Conservation (phyloP, 192 early-diverging fungal species). For the Coemansia sp. region DNA sequence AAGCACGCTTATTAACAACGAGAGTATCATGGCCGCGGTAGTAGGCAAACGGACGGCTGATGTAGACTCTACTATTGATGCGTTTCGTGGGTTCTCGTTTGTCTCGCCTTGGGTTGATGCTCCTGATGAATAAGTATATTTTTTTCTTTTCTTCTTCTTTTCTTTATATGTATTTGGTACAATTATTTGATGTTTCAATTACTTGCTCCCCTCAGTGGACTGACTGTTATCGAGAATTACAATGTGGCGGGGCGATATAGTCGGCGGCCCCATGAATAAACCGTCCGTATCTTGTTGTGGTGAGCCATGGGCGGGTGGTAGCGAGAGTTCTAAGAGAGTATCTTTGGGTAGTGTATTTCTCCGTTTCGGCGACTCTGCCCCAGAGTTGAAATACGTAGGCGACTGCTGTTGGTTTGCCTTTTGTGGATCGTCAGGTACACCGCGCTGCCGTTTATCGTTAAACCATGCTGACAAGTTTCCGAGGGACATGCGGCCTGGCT, state of each 20-base stretch:
- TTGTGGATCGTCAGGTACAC: conserved; percentile 67
- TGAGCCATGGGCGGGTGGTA: not conserved
- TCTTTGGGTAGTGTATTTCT: not conserved
- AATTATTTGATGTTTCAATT: no score
- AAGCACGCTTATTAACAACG: conserved; percentile 4
- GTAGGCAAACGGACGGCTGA: not conserved
- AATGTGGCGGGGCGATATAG: not conserved
- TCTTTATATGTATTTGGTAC: no score
- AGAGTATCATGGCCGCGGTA: conserved; percentile 2
- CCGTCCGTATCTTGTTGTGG: not conserved
- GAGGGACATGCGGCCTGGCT: conserved; percentile 6
- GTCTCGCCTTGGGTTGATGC: conserved; percentile 53
- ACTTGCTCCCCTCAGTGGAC: not conserved
- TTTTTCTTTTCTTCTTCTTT: not conserved
- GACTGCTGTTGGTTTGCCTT: conserved; percentile 57
- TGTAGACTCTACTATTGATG: conserved; percentile 17
- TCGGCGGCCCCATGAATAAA: not conserved
- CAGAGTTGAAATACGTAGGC: not conserved
- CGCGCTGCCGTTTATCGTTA: not conserved
- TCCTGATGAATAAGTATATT: conserved; percentile 27
- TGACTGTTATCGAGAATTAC: not conserved
- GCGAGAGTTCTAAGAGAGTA: not conserved
- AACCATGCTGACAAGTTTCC: not conserved
- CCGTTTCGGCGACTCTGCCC: not conserved
- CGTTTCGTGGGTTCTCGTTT: conserved; percentile 59